A percentile compares a stretch with the other conserved stretches of the same genome.
Conservation (phyloP, 2,329 filamentous ascomycete species). For the Camillea tinctor region DNA sequence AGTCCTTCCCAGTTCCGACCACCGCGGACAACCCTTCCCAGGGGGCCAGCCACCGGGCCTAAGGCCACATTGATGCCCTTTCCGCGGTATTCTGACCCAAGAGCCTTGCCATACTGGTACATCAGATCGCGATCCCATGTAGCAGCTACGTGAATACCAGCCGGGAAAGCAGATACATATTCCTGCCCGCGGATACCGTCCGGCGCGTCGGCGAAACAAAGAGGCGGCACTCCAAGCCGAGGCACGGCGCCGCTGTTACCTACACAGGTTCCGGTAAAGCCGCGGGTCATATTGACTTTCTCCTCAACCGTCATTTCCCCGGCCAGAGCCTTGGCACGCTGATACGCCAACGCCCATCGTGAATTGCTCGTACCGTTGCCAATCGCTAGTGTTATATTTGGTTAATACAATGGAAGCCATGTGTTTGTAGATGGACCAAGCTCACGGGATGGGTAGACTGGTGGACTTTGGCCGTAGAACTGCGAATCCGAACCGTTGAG, state of each 20-base stretch:
- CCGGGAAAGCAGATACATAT: slow-evolving; percentile 78
- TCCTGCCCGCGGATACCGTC: slow-evolving; percentile 76
- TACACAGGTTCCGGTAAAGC: slow-evolving; percentile 5
- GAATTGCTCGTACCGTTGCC: slow-evolving; percentile 4
- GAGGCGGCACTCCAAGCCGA: slow-evolving; percentile 67
- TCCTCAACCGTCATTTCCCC: slow-evolving; percentile 6
- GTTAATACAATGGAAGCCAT: background rate
- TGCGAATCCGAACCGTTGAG: slow-evolving; percentile 8
- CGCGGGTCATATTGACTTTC: slow-evolving; percentile 7
- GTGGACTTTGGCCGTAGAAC: slow-evolving; percentile 8
- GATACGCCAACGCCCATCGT: slow-evolving; percentile 1
- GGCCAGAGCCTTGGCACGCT: slow-evolving; percentile 1
- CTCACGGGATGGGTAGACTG: slow-evolving; percentile 6
- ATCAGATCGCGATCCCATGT: slow-evolving; percentile 85
- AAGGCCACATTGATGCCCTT: slow-evolving; percentile 70
- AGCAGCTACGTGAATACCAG: slow-evolving; percentile 79
- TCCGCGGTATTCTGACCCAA: slow-evolving; percentile 66
- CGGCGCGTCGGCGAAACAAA: slow-evolving; percentile 83
- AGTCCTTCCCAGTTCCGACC: slow-evolving; percentile 91
- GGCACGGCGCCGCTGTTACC: slow-evolving; percentile 58
- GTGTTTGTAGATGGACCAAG: background rate
- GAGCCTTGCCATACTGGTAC: slow-evolving; percentile 70
- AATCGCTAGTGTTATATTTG: background rate
- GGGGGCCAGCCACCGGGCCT: slow-evolving; percentile 77
- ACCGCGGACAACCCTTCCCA: slow-evolving; percentile 80